Base-by-base conservation (phyloP, 108 stramenopile species). In the Nitzschia inconspicua region DNA sequence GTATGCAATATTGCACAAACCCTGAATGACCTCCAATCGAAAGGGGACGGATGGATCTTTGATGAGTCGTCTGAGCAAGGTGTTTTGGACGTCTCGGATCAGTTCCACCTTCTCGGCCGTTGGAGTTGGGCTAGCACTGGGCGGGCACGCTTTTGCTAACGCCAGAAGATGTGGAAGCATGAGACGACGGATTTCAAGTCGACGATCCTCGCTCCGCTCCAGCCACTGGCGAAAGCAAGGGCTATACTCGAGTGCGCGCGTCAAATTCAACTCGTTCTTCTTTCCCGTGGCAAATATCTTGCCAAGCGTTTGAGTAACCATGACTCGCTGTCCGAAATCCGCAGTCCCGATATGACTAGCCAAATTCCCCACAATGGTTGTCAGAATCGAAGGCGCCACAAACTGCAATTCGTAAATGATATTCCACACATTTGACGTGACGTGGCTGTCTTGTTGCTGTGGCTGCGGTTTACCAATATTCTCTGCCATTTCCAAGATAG, bases 311-410 rank as follows among this genome's bases (percentile, higher is more conserved):
- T 84, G 78, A 10, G 76, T 68, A 1, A 83, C 85, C 61, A 68
- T 44, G 13, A 63, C 47, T 10, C 91, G 67, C 47, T 63, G 72
- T 4, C 64, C 67, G 3, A 70, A 37, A 56, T 82, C 71, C 25
- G 66, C 51, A 44, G 64, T 47, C n/a, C 50, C 44, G 39, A 89
- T 48, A 25, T 55, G 56, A 19, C 69, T 51, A 0, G 88, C 70
- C 27, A 93, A 63, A 16, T 76, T 89, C 26, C 91, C 91, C 64
- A 89, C 75, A 8, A 93, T 86, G 18, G 91, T 89, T 13, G 91
- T 93, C 26, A 93, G 61, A 46, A 87, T n/a, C 28, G 67, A 50
- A 2, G 91, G 87, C 0, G 84, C 82, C 30, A 89, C 75, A 3
- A 71, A 34, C 37, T 86, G 82, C 30, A 93, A 55, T 37, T 89